Evolutionary conservation across 352 stramenopile species (phyloP).

Genomic region (Thraustotheca clavata): DNA sequence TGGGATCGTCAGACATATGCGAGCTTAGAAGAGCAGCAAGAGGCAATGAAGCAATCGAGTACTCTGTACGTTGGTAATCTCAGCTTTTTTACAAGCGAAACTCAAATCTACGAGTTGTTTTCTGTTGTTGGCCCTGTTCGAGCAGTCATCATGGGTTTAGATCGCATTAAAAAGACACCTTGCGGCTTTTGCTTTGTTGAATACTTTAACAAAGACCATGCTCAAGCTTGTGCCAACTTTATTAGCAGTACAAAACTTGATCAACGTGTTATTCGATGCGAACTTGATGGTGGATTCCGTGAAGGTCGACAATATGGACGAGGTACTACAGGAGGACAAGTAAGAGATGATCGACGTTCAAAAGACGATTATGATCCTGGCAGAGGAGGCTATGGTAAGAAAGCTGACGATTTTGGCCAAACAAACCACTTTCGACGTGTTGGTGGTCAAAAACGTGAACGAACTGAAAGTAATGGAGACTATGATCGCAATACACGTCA

Average conservation of each 20-base stretch:
- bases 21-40: constrained; percentile 89
- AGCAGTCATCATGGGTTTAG: constrained; percentile 93
- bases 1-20: constrained; percentile 93
- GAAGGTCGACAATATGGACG: constrained; percentile 82
- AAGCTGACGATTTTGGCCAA: constrained; percentile 39
- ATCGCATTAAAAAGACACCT: constrained; percentile 93
- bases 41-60: constrained; percentile 79
- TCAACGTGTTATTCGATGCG: constrained; percentile 78
- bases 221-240: constrained; percentile 67
- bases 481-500: constrained; percentile 39
- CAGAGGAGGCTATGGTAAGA: constrained; percentile 66
- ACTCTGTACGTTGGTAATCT: constrained; percentile 98
- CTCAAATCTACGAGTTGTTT: constrained; percentile 94
- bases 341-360: constrained; percentile 73
- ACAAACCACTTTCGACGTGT: constrained; percentile 56
- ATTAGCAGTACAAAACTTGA: constrained; percentile 84
- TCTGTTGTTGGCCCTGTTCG: constrained; percentile 87
- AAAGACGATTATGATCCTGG: constrained; percentile 82
- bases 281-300: constrained; percentile 83
- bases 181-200: constrained; percentile 98
- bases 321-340: constrained; percentile 70
- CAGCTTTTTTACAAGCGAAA: constrained; percentile 94
- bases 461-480: constrained; percentile 36
- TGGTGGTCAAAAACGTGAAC: constrained; percentile 36
- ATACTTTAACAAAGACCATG: constrained; percentile 69